phyloP scores from a whole-genome alignment of 2,329 filamentous ascomycete genomes.

The Rasamsonia emersonii region DNA sequence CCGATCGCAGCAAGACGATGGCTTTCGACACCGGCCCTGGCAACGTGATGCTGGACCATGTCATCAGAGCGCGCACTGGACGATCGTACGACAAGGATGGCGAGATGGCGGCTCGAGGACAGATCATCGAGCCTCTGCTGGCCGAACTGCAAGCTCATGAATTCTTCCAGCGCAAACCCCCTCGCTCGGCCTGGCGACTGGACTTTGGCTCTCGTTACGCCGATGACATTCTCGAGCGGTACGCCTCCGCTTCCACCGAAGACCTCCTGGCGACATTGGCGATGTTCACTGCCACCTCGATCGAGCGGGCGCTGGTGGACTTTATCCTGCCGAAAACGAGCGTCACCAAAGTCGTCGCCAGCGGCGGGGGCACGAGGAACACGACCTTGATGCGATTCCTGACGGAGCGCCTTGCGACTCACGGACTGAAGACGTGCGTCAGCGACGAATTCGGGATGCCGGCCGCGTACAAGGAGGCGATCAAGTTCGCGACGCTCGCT shows the following conservation, averaged over 20 bases:
- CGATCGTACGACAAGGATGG: conserved; percentile 19
- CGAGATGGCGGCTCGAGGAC: conserved; percentile 16
- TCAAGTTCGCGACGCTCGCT: conserved; percentile 23
- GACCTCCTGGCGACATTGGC: conserved; percentile 18
- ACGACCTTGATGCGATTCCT: conserved; percentile 16
- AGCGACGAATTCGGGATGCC: conserved; percentile 23
- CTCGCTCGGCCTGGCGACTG: conserved; percentile 20
- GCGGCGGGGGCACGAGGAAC: conserved; percentile 20
- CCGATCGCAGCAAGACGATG: conserved; percentile 22
- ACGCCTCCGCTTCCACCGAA: conserved; percentile 12
- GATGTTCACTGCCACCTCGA: conserved; percentile 15
- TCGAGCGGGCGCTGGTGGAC: conserved; percentile 15
- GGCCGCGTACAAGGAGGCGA: conserved; percentile 22
- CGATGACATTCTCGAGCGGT: conserved; percentile 13
- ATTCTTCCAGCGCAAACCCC: conserved; percentile 20
- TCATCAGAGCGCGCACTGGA: conserved; percentile 17
- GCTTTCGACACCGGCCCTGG: conserved; percentile 22
- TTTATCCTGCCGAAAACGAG: conserved; percentile 15
- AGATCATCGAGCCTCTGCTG: conserved; percentile 13
- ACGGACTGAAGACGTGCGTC: conserved; percentile 12
- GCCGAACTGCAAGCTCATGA: conserved; percentile 13
- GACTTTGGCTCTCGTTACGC: conserved; percentile 21
- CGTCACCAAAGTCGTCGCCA: conserved; percentile 15
- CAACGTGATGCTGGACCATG: conserved; percentile 25
- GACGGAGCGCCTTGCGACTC: conserved; percentile 3